Evolutionary conservation across 2,329 filamentous ascomycete genomes (phyloP), one percentile per base, ranked within the genome.

Genomic region (Calycina herbarum): DNA sequence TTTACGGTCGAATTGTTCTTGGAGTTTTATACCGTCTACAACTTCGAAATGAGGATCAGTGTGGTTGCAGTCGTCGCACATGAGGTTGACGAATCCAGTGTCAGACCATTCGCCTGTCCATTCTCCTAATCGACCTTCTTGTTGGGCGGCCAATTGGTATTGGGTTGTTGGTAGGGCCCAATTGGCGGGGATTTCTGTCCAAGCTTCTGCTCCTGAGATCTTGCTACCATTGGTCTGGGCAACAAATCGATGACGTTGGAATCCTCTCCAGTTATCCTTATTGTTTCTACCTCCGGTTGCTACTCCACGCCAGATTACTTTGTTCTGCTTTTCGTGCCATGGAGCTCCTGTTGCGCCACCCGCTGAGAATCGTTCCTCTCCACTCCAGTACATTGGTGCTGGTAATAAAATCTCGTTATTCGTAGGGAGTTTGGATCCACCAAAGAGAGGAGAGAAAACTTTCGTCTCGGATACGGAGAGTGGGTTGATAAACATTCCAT

Each of bases 361-460:
- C 59, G 86, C 86, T 2, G 82, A 82, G 74, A 89, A 89, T 51
- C 84, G 81, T 10, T 81, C 78, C 70, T 88, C 83, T 5, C 82
- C 77, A 74, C 82, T 81, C 68, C 87, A 83, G 72, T 90, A 89
- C 84, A 86, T 86, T 70, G 83, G 85, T 2, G 85, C 85, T 1
- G 86, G 86, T 66, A 88, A 83, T 35, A 88, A 77, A 63, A 88
- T 87, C 70, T 89, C 86, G 69, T 86, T 87, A 73, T 88, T 88
- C 66, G 84, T 80, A 15, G 81, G 82, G 20, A 87, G 79, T 71
- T 89, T 88, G 69, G 82, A 87, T 66, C 86, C 85, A 57, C 85
- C 81, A 69, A 89, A 88, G 29, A 89, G 76, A 11, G 86, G 86
- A 17, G 87, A 78, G 15, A 88, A 77, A 64, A 85, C 82, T 42